Percentiles rank a stretch among this genome's conserved stretches.
phyloP scores from a whole-genome alignment of 495 filamentous ascomycete species.

The Bacidia rubella region DNA sequence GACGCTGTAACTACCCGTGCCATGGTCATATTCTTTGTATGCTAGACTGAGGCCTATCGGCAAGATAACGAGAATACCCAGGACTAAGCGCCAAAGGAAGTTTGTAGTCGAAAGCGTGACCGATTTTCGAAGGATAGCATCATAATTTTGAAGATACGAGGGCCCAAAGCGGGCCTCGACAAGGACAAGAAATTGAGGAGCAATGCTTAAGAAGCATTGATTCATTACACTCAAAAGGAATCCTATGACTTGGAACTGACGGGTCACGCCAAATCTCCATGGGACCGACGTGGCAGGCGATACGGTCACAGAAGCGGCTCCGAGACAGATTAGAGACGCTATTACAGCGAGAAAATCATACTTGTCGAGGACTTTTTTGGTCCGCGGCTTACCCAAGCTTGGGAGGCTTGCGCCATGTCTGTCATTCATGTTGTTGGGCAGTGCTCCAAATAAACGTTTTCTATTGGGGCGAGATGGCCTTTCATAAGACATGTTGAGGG shows the following conservation, averaged over 20 bases:
- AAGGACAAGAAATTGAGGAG: slow-evolving; percentile 30
- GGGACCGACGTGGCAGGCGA: neutral
- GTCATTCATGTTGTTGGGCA: too few relatives aligned
- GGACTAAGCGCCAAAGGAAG: neutral
- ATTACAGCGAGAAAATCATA: neutral
- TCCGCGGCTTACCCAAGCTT: neutral
- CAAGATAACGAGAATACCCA: neutral
- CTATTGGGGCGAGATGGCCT: too few relatives aligned
- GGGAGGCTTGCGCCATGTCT: too few relatives aligned
- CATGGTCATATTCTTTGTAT: slow-evolving; percentile 7
- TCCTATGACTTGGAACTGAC: slow-evolving; percentile 1
- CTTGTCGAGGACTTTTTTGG: neutral
- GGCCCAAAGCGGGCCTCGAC: slow-evolving; percentile 45
- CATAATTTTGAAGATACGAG: slow-evolving; percentile 28
- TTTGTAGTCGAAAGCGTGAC: neutral
- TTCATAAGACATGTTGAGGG: too few relatives aligned
- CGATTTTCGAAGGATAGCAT: neutral
- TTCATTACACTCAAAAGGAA: slow-evolving; percentile 5
- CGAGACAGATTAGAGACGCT: neutral
- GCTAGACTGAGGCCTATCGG: slow-evolving; percentile 3
- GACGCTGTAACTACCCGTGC: neutral
- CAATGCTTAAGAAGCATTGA: slow-evolving; percentile 33
- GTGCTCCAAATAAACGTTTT: too few relatives aligned
- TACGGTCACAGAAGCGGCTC: neutral
- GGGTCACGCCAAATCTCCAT: neutral